Percentiles rank a stretch among this genome's conserved stretches.
phyloP scores from a whole-genome alignment of 1,284 basidiomycete species.

The Ganoderma meredithae region DNA sequence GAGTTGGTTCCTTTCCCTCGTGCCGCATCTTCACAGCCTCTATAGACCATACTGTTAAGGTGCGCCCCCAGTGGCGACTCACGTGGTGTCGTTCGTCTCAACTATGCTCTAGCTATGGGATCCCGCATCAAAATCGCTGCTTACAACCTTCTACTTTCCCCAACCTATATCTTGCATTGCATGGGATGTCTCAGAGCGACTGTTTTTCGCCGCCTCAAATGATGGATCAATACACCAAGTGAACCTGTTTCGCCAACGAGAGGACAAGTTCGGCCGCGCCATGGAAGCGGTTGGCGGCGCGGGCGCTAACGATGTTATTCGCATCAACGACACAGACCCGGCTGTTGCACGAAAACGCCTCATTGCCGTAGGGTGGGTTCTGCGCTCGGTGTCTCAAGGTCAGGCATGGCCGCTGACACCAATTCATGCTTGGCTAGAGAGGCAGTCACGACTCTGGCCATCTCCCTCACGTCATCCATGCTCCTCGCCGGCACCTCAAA shows the following conservation, averaged over 20 bases:
- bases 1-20: conserved; percentile 80
- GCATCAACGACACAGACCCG: conserved; percentile 60
- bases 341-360: conserved; percentile 59
- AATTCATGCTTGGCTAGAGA: conserved; percentile 47
- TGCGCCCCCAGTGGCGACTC: conserved; percentile 41
- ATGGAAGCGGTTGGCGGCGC: conserved; percentile 81
- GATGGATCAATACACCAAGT: conserved; percentile 82
- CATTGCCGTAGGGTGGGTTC: conserved; percentile 66
- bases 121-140: conserved; percentile 72
- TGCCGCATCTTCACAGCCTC: conserved; percentile 85
- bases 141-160: conserved; percentile 90
- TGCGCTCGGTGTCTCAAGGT: neutral
- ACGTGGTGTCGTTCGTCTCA: conserved; percentile 13
- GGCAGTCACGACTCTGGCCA: conserved; percentile 72
- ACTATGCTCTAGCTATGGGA: conserved; percentile 77
- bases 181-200: conserved; percentile 86
- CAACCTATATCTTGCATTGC: conserved; percentile 71
- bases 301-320: conserved; percentile 73
- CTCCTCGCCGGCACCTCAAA: conserved; percentile 78
- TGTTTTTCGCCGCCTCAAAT: conserved; percentile 84
- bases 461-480: conserved; percentile 78
- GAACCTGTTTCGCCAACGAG: conserved; percentile 76
- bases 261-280: conserved; percentile 53
- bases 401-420: neutral
- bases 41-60: conserved; percentile 93